phyloP scores from a whole-genome alignment of 345 rosid genomes.

The Gossypium australe region DNA sequence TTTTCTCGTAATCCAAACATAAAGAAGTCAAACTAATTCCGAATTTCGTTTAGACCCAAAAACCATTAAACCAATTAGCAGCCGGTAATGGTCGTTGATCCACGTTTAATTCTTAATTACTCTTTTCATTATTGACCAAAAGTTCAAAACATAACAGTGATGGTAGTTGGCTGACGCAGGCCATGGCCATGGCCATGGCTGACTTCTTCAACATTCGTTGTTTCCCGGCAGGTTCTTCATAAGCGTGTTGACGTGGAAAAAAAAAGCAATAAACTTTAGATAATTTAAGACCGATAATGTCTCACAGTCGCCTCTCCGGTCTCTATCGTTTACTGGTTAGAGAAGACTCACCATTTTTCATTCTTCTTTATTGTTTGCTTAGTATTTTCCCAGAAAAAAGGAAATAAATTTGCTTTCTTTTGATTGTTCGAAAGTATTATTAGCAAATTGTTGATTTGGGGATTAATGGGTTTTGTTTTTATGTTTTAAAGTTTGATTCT shows the following conservation, averaged over 20 bases:
- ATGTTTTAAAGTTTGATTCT: not conserved
- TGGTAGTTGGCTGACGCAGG: no score
- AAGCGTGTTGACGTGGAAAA: slow-evolving; percentile 31
- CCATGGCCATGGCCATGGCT: no score
- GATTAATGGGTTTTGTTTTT: not conserved
- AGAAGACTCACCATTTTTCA: not conserved
- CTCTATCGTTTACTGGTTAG: slow-evolving; percentile 6
- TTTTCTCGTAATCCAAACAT: no score
- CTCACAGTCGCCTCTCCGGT: not conserved
- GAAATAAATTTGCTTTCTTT: not conserved
- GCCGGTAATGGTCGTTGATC: no score
- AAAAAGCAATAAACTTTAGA: not conserved
- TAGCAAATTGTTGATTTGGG: no score
- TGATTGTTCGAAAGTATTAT: not conserved
- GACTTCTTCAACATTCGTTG: not conserved
- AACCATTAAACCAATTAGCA: no score
- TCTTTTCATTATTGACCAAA: no score
- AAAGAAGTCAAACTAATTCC: no score
- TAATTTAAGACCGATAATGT: not conserved
- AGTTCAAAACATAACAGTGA: no score
- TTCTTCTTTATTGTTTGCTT: not conserved
- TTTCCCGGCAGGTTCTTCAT: slow-evolving; percentile 7
- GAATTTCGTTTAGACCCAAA: no score
- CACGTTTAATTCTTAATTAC: no score
- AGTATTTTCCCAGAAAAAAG: no score